These are phyloP conservation scores for Trichoderma afroharzianum DNA, from an alignment of 2,329 filamentous ascomycete species.

Conservation along the genomic window DNA sequence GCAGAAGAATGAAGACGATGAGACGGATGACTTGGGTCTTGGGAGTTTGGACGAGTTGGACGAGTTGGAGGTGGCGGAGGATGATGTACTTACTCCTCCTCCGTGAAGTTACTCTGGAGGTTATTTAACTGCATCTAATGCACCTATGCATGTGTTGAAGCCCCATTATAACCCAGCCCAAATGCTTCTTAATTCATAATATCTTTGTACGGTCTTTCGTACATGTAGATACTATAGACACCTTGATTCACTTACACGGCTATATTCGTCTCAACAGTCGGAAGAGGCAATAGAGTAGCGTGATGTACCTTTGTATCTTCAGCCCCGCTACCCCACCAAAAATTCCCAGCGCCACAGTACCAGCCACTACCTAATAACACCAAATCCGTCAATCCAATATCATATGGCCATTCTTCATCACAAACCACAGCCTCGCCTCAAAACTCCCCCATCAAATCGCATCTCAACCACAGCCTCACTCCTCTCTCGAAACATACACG, in stretches of 20 bases:
- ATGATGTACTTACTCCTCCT: background rate
- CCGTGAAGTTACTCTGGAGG: background rate
- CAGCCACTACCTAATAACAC: background rate
- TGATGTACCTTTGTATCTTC: background rate
- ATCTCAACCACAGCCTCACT: background rate
- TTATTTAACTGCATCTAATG: background rate
- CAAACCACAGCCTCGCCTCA: background rate
- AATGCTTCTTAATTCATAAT: background rate
- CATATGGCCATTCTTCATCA: background rate
- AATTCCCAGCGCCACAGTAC: background rate
- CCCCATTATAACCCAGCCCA: background rate
- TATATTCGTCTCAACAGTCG: background rate
- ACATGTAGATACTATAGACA: background rate
- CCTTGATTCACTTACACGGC: background rate
- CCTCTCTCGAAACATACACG: background rate
- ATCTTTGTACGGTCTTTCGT: background rate
- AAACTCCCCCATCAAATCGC: background rate
- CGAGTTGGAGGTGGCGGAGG: background rate
- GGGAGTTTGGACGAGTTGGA: background rate
- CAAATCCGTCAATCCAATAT: background rate
- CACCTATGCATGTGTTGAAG: accelerated
- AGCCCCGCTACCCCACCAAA: background rate
- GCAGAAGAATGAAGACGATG: background rate
- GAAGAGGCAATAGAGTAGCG: background rate
- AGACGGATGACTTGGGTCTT: background rate